Conservation (phyloP, 2,329 filamentous ascomycete genomes). For the Paecilomyces sp. region DNA sequence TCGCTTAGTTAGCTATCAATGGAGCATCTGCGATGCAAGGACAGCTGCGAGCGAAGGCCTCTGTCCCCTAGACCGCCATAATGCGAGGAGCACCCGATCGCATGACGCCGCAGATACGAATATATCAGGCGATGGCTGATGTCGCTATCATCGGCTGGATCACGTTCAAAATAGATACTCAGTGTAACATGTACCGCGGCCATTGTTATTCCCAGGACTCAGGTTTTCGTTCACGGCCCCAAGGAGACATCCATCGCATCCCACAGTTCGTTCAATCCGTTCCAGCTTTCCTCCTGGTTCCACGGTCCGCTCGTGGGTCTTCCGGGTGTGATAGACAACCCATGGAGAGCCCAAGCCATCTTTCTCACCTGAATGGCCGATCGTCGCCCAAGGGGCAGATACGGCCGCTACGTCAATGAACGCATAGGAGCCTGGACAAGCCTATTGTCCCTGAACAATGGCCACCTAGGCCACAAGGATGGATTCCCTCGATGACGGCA, state of each 20-base stretch:
- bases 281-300: background rate
- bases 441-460: background rate
- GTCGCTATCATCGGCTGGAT: background rate
- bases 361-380: background rate
- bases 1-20: background rate
- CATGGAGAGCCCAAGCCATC: background rate
- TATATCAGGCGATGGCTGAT: background rate
- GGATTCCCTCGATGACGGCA: too few relatives aligned
- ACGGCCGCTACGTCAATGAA: background rate
- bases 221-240: background rate
- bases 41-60: background rate
- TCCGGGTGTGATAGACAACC: background rate
- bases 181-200: background rate
- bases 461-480: background rate
- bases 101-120: background rate
- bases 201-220: too few relatives aligned
- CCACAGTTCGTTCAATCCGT: background rate
- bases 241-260: background rate
- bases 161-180: background rate
- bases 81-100: background rate
- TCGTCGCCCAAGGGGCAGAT: background rate
- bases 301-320: background rate
- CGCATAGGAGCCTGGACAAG: background rate
- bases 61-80: background rate
- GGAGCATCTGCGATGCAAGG: background rate